Conservation (phyloP, 1,139 yeast species). For the Suhomyces chickasaworum region DNA sequence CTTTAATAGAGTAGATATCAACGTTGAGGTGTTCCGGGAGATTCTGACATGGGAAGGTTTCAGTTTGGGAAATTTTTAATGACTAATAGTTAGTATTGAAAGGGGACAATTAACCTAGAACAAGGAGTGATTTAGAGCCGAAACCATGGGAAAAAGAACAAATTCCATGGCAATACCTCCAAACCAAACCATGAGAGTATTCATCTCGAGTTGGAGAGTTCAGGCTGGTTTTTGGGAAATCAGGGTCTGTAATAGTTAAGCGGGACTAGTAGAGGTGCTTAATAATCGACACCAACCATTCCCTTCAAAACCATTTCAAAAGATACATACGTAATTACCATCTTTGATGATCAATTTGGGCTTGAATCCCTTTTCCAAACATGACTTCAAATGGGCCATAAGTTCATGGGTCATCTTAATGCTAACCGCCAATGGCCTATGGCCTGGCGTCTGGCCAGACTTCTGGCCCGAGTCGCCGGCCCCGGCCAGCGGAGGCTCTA, state of each 20-base stretch:
- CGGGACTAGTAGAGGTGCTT: neutral
- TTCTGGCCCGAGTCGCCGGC: slow-evolving; percentile 2
- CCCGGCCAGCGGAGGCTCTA: slow-evolving; percentile 14
- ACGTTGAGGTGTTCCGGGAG: slow-evolving; percentile 41
- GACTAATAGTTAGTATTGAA: slow-evolving; percentile 22
- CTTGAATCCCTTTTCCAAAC: slow-evolving; percentile 19
- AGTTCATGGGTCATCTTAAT: slow-evolving; percentile 33
- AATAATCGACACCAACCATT: too few species aligned
- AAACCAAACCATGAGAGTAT: neutral
- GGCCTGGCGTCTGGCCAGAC: too few species aligned
- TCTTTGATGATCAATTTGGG: slow-evolving; percentile 41
- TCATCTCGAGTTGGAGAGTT: neutral
- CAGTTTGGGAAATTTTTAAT: slow-evolving; percentile 31
- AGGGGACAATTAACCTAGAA: too few species aligned
- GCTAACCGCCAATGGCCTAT: slow-evolving; percentile 25
- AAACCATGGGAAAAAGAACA: neutral
- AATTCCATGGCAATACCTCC: neutral
- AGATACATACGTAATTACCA: slow-evolving; percentile 35
- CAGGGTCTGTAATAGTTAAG: neutral
- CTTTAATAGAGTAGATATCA: slow-evolving; percentile 32
- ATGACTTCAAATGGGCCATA: slow-evolving; percentile 23
- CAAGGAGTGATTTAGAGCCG: neutral
- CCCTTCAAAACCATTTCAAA: too few species aligned
- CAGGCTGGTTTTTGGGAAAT: neutral
- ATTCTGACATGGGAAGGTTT: slow-evolving; percentile 36